Evolutionary conservation across 768 basidiomycete genomes (phyloP), one percentile per base, ranked within the genome.

Genomic region (Rhodosporidiobolus odoratus): DNA sequence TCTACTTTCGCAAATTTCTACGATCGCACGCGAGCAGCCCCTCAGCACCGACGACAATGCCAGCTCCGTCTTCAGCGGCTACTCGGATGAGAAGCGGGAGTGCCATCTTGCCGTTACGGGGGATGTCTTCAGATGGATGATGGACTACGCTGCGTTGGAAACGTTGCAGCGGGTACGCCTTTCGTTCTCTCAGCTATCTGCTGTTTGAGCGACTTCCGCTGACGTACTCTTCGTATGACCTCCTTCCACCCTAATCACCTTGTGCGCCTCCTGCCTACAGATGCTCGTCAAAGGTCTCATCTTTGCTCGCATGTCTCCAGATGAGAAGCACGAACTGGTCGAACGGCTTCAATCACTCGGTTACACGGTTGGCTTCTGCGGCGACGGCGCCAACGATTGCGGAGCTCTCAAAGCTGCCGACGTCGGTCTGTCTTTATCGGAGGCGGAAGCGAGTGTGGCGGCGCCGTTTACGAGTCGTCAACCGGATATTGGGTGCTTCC

Each of bases 311-410:
- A 98, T 99, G 96, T 99, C 96, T 15, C 96, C 96, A 0, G 96
- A 98, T 78, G 96, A 98, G 83, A 99, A 99, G 81, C 95, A 97
- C 75, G 96, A 99, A 79, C 87, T 98, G 25, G 91, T 99, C 25
- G 95, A 98, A 79, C 86, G 95, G 3, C 83, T 99, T 17, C 96
- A 98, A 76, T 83, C 85, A 3, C 84, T 99, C 32, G 96, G 95
- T 16, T 99, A 98, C 78, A 95, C 90, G 1, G 96, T 98, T 21
- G 84, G 95, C 16, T 98, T 98, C 89, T 98, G 96, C 75, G 96
- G 96, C 41, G 96, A 99, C 77, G 96, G 96, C 50, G 96, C 96
- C 3, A 99, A 99, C 78, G 96, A 99, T 78, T 98, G 96, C 77
- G 93, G 95, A 34, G 96, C 96, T 16, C 84, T 99, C 75, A 99